Base-by-base conservation (phyloP, 225 moss, liverwort and hornwort genomes). In the Ulota crispa region DNA sequence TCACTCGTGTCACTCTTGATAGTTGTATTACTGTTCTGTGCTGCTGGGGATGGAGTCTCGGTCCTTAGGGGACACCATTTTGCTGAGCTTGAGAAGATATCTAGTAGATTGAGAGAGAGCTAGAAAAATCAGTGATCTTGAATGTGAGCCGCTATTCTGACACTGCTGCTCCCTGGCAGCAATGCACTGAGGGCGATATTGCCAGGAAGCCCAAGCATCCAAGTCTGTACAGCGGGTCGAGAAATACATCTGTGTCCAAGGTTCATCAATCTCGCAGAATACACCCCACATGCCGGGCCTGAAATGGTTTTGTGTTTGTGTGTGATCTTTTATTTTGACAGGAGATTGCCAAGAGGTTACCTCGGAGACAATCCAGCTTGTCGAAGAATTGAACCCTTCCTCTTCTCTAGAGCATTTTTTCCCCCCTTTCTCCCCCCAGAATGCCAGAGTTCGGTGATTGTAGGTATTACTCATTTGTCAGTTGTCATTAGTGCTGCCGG, bases 261-360 rank as follows among this genome's bases (percentile, higher is more conserved):
- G 89, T 88, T 85, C 88, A 86, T 80, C 88, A 88, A 76, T 88
- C 84, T 86, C 84, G 90, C 86, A 88, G 84, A 88, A 86, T 91
- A 75, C 86, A 89, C 80, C 89, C 86, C 80, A 80, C 85, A 72
- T 79, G 73, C 74, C 82, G 85, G 83, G 76, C 84, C 88, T 92
- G 86, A 84, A 87, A 80, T 83, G 62, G 83, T 86, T 86, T 39
- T 86, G 45, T 45, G 45, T 45, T 14, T 45, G 45, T 45, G 82
- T 84, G 82, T 80, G 81, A 77, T 82, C 60, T 76, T 72, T 50
- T 68, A 26, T 83, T 67, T 92, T 81, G 82, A 88, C 92, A 97
- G 95, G 97, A 97, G 91, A 97, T 95, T 91, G 95, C 94, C 68
- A 94, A 97, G 81, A 93, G 97, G 92, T 83, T 97, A 87, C 94